Conservation (phyloP, 2,329 filamentous ascomycete genomes). For the Fusarium sp. region DNA sequence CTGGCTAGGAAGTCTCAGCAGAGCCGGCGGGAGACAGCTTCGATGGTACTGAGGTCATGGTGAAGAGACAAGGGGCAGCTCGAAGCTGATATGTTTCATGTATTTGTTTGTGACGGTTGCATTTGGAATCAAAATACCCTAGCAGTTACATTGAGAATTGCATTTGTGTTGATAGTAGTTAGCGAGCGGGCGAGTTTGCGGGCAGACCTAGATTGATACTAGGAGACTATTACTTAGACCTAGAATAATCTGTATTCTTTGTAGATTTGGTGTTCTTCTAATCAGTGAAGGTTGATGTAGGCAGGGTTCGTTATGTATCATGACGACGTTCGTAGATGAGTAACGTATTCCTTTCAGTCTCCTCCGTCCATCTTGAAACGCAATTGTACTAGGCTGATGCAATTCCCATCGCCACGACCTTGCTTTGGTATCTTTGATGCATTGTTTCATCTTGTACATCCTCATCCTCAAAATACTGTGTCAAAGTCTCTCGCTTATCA, state of each 20-base stretch:
- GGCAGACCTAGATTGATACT: slow-evolving; percentile 24
- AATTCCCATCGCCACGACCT: not conserved
- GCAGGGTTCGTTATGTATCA: not conserved
- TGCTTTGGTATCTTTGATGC: not conserved
- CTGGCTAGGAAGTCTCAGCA: not conserved
- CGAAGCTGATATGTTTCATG: slow-evolving; percentile 22
- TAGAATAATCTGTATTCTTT: slow-evolving; percentile 12
- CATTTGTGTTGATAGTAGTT: slow-evolving; percentile 25
- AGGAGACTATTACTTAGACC: slow-evolving; percentile 17
- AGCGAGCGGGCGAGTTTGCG: slow-evolving; percentile 20
- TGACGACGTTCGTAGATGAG: not conserved
- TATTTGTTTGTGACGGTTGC: slow-evolving; percentile 28
- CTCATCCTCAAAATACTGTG: slow-evolving; percentile 27
- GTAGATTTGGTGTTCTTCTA: not conserved
- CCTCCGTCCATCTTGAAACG: not conserved
- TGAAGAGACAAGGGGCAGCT: slow-evolving; percentile 2
- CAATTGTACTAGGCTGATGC: not conserved
- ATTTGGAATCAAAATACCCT: slow-evolving; percentile 35
- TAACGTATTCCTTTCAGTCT: not conserved
- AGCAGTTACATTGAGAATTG: slow-evolving; percentile 30
- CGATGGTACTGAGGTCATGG: slow-evolving; percentile 14
- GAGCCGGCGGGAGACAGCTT: not conserved
- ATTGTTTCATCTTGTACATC: slow-evolving; percentile 11
- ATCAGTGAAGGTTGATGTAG: not conserved
- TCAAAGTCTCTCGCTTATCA: slow-evolving; percentile 11